Conservation (phyloP, 441 rosid species). For the Oxalis stricta region DNA sequence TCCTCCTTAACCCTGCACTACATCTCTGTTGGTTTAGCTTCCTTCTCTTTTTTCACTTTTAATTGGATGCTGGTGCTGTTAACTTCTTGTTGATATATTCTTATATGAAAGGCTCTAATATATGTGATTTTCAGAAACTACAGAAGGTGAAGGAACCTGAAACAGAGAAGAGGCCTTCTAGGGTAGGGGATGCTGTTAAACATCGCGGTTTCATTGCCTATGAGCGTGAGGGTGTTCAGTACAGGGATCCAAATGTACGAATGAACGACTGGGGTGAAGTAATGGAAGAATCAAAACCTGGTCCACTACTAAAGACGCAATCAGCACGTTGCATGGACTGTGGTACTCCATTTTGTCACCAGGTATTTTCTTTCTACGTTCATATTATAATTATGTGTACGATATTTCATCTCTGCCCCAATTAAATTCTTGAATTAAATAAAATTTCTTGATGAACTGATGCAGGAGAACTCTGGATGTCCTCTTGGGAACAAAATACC, state of each 20-base stretch:
- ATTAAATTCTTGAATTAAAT: neutral
- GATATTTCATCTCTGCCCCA: neutral
- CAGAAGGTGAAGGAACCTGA: conserved; percentile 33
- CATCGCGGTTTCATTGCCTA: conserved; percentile 84
- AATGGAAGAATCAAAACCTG: conserved; percentile 71
- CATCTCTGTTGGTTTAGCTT: too few species aligned
- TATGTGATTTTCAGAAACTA: conserved; percentile 6
- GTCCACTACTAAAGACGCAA: conserved; percentile 82
- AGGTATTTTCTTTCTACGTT: conserved; percentile 24
- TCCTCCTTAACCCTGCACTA: too few species aligned
- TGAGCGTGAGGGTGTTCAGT: conserved; percentile 87
- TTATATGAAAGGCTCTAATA: neutral
- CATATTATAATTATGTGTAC: neutral
- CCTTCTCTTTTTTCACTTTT: too few species aligned
- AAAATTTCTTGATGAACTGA: neutral
- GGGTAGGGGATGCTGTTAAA: conserved; percentile 56
- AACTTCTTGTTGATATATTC: neutral
- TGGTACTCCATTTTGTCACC: conserved; percentile 99
- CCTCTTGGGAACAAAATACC: conserved; percentile 99
- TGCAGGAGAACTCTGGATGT: conserved; percentile 96
- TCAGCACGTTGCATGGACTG: conserved; percentile 99
- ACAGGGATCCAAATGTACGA: conserved; percentile 85
- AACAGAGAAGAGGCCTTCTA: conserved; percentile 47
- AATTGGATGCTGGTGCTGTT: too few species aligned
- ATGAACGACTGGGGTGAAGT: conserved; percentile 95